Evolutionary conservation across 805 yeast genomes (phyloP).

Genomic region (Myxozyma neotropica): DNA sequence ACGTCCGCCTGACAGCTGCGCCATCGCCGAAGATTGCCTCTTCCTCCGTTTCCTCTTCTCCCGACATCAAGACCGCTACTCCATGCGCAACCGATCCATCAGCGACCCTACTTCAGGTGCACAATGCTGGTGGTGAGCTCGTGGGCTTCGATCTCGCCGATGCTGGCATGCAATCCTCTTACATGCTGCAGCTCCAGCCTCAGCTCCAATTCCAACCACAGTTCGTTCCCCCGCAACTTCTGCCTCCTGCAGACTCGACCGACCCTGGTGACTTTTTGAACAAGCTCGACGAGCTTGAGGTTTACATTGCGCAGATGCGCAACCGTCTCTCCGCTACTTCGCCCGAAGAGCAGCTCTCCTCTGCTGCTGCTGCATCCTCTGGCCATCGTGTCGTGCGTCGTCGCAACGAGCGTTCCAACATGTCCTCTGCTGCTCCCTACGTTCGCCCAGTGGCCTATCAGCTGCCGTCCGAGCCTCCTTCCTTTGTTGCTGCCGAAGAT

Average conservation of each 20-base stretch:
- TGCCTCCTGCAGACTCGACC: slow-evolving; percentile 8
- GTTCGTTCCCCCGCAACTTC: slow-evolving; percentile 1
- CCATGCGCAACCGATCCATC: slow-evolving; percentile 32
- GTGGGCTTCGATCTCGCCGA: slow-evolving; percentile 31
- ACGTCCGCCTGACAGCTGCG: slow-evolving; percentile 25
- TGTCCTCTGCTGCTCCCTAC: slow-evolving; percentile 19
- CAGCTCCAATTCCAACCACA: slow-evolving; percentile 19
- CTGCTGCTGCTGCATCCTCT: background rate
- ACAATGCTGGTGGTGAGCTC: slow-evolving; percentile 32
- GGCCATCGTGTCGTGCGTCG: slow-evolving; percentile 29
- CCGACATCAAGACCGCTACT: slow-evolving; percentile 18
- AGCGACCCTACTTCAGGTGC: slow-evolving; percentile 24
- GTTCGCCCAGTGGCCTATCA: slow-evolving; percentile 5
- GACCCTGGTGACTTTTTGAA: slow-evolving; percentile 25
- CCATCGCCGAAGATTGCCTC: slow-evolving; percentile 7
- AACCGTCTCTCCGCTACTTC: slow-evolving; percentile 8
- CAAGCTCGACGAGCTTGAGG: slow-evolving; percentile 32
- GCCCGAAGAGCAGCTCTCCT: background rate
- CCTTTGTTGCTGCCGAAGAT: slow-evolving; percentile 1
- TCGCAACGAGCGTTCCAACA: slow-evolving; percentile 26
- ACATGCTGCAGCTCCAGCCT: slow-evolving; percentile 28
- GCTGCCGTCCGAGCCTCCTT: background rate
- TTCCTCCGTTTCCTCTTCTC: too few relatives aligned
- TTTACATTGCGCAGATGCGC: slow-evolving; percentile 33
- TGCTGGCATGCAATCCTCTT: slow-evolving; percentile 20